A percentile compares a stretch with the other conserved stretches of the same genome.
Evolutionary conservation across 2,329 filamentous ascomycete genomes (phyloP).

Genomic region (Colletotrichum musicola): DNA sequence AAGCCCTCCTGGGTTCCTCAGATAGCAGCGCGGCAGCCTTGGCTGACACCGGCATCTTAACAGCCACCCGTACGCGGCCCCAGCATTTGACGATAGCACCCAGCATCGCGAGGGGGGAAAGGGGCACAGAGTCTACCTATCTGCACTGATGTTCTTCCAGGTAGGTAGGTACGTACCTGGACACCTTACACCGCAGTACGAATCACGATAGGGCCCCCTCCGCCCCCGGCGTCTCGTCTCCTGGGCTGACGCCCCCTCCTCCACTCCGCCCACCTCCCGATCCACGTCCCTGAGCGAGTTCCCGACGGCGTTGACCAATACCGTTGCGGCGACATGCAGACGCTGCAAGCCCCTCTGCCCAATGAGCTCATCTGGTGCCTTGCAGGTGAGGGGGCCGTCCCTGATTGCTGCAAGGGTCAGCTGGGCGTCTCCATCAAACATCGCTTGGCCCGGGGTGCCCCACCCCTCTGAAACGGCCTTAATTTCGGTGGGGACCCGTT

Average conservation of each 20-base stretch:
- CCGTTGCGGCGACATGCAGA: conserved; percentile 12
- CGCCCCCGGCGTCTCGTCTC: conserved; percentile 18
- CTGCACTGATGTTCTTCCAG: neutral
- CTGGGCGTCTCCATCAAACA: conserved; percentile 33
- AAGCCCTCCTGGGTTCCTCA: neutral
- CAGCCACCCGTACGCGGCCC: conserved; percentile 7
- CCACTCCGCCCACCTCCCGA: conserved; percentile 19
- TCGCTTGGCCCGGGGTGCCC: conserved; percentile 33
- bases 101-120: conserved; percentile 3
- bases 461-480: conserved; percentile 39
- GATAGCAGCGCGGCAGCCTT: conserved; percentile 29
- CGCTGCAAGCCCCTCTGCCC: neutral
- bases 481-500: conserved; percentile 41
- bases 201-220: neutral
- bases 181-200: too few relatives aligned
- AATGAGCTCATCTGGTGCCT: conserved; percentile 39
- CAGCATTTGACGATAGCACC: neutral
- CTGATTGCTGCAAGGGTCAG: conserved; percentile 41
- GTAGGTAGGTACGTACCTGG: too few relatives aligned
- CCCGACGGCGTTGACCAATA: conserved; percentile 26
- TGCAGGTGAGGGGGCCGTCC: conserved; percentile 34
- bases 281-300: neutral
- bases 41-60: conserved; percentile 22
- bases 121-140: neutral
- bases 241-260: conserved; percentile 16